Conservation (phyloP, 2,329 filamentous ascomycete genomes). For the Paecilomyces fulvus region DNA sequence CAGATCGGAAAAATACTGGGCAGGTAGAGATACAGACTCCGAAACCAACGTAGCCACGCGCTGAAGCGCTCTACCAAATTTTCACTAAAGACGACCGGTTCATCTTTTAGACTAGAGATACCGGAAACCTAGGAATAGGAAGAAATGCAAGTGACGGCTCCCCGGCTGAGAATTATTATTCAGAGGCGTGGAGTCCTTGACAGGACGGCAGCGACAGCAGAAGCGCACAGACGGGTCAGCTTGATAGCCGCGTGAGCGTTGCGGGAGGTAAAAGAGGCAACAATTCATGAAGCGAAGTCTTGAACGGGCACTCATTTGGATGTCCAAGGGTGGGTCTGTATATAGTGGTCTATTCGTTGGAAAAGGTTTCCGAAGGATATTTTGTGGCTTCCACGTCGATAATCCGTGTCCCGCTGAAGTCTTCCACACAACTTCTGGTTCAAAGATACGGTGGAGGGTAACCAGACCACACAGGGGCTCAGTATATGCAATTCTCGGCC, state of each 20-base stretch:
- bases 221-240: neutral
- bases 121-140: neutral
- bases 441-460: neutral
- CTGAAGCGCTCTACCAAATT: neutral
- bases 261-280: neutral
- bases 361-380: neutral
- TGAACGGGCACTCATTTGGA: neutral
- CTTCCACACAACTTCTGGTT: neutral
- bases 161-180: neutral
- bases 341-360: slow-evolving; percentile 1
- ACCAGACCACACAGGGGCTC: neutral
- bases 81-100: neutral
- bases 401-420: neutral
- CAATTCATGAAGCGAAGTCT: neutral
- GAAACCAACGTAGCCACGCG: neutral
- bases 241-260: neutral
- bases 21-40: neutral
- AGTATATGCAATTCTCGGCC: neutral
- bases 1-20: neutral
- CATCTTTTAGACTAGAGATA: neutral
- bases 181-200: neutral
- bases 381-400: neutral
- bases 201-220: neutral
- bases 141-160: neutral
- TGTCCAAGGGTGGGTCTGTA: neutral